These are phyloP conservation scores for Hypomyces rosellus DNA, from an alignment of 2,329 filamentous ascomycete genomes.

Conservation along the genomic window DNA sequence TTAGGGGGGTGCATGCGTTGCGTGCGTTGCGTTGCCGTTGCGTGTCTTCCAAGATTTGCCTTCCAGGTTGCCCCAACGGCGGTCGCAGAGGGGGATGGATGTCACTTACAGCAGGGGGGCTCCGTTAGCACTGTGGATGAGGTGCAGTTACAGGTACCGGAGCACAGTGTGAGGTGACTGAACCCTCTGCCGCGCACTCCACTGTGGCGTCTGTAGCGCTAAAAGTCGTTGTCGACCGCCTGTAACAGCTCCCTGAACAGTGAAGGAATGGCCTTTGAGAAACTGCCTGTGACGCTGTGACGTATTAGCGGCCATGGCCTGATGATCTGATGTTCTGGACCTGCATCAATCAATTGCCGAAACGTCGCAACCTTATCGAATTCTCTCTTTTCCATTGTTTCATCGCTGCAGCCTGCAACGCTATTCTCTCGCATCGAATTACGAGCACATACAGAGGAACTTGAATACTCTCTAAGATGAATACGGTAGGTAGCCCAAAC, in stretches of 20 bases:
- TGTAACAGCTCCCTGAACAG: too few relatives aligned
- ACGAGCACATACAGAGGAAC: too few relatives aligned
- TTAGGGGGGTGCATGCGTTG: too few relatives aligned
- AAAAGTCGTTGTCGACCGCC: background rate
- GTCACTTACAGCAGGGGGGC: conserved; percentile 7
- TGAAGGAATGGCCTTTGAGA: background rate
- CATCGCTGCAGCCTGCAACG: background rate
- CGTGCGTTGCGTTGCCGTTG: background rate
- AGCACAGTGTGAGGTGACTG: conserved; percentile 7
- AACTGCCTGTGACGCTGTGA: background rate
- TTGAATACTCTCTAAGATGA: conserved; percentile 4
- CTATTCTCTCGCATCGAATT: background rate
- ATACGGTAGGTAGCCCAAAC: conserved; percentile 7
- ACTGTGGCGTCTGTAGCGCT: conserved; percentile 4
- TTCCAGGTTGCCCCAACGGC: background rate
- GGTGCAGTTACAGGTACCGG: background rate
- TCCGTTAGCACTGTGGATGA: conserved; percentile 8
- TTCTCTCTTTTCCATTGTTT: background rate
- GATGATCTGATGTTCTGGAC: background rate
- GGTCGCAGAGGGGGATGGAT: conserved; percentile 9
- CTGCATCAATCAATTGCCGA: too few relatives aligned
- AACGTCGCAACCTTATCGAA: background rate
- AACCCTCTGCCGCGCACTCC: background rate
- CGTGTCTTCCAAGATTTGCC: conserved; percentile 7
- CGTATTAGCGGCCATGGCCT: background rate